A percentile compares a stretch with the other conserved stretches of the same genome.
Conservation (phyloP, 2,329 filamentous ascomycete genomes). For the Xylariaceae sp. region DNA sequence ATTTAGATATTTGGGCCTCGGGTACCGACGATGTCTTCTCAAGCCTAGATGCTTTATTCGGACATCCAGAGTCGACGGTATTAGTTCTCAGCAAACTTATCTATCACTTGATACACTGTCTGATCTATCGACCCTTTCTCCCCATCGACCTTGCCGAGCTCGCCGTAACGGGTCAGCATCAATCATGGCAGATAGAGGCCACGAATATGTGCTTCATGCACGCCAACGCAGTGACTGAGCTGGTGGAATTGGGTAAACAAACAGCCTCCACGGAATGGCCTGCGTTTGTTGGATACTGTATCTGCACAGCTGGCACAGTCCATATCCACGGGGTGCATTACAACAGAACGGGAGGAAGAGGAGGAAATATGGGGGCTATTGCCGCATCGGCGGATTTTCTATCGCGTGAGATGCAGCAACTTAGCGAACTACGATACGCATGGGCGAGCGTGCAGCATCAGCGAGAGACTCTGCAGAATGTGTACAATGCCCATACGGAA, state of each 20-base stretch:
- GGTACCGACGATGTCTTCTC: constrained; percentile 78
- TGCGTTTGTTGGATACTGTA: constrained; percentile 80
- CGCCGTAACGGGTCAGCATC: constrained; percentile 75
- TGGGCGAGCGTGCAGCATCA: constrained; percentile 82
- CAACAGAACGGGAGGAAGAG: constrained; percentile 45
- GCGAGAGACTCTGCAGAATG: constrained; percentile 71
- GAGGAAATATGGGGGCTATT: constrained; percentile 61
- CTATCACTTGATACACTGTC: constrained; percentile 82
- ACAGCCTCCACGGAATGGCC: constrained; percentile 79
- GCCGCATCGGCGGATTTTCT: constrained; percentile 65
- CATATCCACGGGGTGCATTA: constrained; percentile 87
- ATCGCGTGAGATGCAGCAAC: constrained; percentile 74
- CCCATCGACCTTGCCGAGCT: constrained; percentile 82
- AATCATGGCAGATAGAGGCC: constrained; percentile 90
- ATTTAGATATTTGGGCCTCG: constrained; percentile 81
- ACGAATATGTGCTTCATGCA: constrained; percentile 85
- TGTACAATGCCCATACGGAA: constrained; percentile 76
- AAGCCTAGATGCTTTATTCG: constrained; percentile 71
- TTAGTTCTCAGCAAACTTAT: constrained; percentile 81
- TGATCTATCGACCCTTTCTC: constrained; percentile 83
- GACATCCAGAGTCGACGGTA: constrained; percentile 73
- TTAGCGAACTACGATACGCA: constrained; percentile 69
- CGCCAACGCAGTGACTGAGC: constrained; percentile 80
- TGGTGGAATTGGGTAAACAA: constrained; percentile 75
- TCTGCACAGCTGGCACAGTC: constrained; percentile 82